Base-by-base conservation (phyloP, 2,329 filamentous ascomycete genomes). In the Nemania sp. region DNA sequence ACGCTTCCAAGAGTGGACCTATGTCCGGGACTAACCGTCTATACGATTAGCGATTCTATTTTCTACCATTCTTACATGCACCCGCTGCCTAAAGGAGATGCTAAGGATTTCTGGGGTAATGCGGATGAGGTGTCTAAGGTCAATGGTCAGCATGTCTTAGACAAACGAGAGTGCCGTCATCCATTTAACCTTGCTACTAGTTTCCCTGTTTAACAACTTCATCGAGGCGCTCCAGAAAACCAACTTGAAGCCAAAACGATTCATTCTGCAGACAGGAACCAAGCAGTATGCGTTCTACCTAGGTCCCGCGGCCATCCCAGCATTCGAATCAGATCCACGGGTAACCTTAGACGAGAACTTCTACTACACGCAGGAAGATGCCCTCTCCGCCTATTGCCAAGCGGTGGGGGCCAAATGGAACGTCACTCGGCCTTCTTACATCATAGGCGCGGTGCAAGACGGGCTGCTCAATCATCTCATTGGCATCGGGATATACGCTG, bases 341-440 rank as follows among this genome's bases (percentile, higher is more conserved):
- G 32, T 57, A 13, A 41, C 32, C 5, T n/a, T 57, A 18, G 54
- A 57, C n/a, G 22, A 38, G 15, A 57, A 57, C 38, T 47, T 58
- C 55, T 58, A 58, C 41, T 47, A 58, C n/a, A n/a, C 54, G 5
- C 55, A 58, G n/a, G 55, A 58, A 29, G 38, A 58, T 20, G 22
- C 38, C 22, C 13, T 58, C 1, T 13, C 15, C 11, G 4, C 13
- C 27, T 59, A 49, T n/a, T 47, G 56, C 45, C 26, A 29, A 20
- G 38, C 6, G 15, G 38, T 29, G 38, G 55, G 55, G 11, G 55
- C 22, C 22, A 58, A 58, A 38, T 58, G 35, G 55, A 58, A 47
- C 32, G 35, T 27, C 20, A 45, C 55, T 7, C 56, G 38, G n/a
- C 56, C 56, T 15, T 59, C 41, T 20, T 59, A 47, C 38, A 59